A percentile compares a stretch with the other conserved stretches of the same genome.
Conservation (phyloP, 345 rosid species). For the Populus nigra region DNA sequence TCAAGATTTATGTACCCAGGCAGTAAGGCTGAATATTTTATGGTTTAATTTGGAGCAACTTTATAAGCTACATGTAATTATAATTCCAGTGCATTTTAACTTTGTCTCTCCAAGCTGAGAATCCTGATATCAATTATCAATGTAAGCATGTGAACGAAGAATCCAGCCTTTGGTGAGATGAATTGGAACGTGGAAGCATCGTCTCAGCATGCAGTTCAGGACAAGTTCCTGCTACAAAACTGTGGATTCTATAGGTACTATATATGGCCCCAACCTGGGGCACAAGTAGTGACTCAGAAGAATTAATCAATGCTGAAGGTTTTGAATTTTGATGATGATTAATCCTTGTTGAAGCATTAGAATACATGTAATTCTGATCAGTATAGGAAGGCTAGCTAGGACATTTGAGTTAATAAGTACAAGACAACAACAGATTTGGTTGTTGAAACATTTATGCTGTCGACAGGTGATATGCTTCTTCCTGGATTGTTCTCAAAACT, state of each 20-base stretch:
- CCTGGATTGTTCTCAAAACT: neutral
- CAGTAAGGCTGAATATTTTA: neutral
- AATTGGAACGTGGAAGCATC: neutral
- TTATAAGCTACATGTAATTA: neutral
- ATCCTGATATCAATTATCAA: neutral
- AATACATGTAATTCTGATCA: neutral
- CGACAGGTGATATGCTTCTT: neutral
- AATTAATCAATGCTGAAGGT: neutral
- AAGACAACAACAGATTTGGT: neutral
- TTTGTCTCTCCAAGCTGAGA: neutral
- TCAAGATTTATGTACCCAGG: neutral
- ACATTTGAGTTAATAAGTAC: neutral
- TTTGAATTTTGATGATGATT: neutral
- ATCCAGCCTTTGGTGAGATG: neutral
- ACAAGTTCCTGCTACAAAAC: neutral
- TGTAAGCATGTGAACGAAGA: neutral
- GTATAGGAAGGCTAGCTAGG: neutral
- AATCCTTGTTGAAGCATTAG: neutral
- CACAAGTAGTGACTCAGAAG: neutral
- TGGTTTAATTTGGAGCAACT: neutral
- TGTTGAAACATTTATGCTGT: neutral
- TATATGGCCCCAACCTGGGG: neutral
- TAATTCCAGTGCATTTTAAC: neutral
- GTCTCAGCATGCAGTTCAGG: neutral
- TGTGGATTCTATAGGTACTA: neutral